Base-by-base conservation (phyloP, 306 rosid species). In the Cicer pinnatifidum region DNA sequence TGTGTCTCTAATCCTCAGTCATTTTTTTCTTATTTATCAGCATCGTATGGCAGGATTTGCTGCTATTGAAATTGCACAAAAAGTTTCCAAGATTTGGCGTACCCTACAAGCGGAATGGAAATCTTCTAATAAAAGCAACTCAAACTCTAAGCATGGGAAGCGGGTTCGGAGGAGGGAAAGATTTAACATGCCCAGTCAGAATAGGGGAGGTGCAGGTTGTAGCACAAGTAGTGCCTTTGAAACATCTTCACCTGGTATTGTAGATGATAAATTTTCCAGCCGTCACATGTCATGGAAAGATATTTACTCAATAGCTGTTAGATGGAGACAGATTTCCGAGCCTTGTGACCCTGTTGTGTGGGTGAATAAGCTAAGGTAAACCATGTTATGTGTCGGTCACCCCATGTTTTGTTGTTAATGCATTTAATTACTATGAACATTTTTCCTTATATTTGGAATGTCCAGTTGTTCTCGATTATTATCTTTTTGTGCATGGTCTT, bases 41-140 rank as follows among this genome's bases (percentile, higher is more conserved):
- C 96, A 94, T 56, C 98, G 98, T 16, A 94, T 94, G 98, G 96
- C 95, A 67, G 98, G 98, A 75, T 83, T 91, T 83, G 98, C 98
- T 70, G 91, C 85, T 62, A 89, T 94, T 83, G 98, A 94, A 87
- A 86, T 94, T 81, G 97, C 98, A 28, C 98, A 94, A 71, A 94
- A 81, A 90, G 89, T 91, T 83, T 91, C 97, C 63, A 94, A 86
- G 87, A 96, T 88, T 78, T 91, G 97, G 97, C 96, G 97, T 73
- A 85, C 89, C 72, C 45, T 91, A 75, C 97, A 84, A 76, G 75
- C 74, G 1, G 96, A 91, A 82, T 88, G 90, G 97, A 91, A 86
- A 83, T 72, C 77, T 82, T 84, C 97, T 54, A 91, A 78, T 82
- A 94, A 86, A 83, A 75, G 82, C 75, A 84, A 84, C 67, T 79